These are phyloP conservation scores for Fusarium veterinarium DNA, from an alignment of 2,329 filamentous ascomycete genomes.

Conservation along the genomic window DNA sequence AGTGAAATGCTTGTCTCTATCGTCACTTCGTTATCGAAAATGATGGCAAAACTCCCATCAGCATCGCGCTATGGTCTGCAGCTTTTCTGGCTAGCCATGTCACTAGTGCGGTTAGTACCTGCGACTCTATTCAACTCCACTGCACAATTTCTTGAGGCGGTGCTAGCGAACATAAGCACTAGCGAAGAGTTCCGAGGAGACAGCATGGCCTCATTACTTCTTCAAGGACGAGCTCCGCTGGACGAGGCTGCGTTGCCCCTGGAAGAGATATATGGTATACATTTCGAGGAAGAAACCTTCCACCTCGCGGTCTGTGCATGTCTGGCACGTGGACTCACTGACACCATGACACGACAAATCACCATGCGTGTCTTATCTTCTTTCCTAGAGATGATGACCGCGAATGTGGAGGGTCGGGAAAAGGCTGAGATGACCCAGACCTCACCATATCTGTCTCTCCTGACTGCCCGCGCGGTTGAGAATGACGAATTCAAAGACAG, in stretches of 20 bases:
- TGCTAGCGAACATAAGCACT: slow-evolving; percentile 72
- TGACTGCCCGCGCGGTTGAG: slow-evolving; percentile 66
- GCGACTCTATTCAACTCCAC: slow-evolving; percentile 73
- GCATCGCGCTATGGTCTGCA: slow-evolving; percentile 76
- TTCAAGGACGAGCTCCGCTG: slow-evolving; percentile 70
- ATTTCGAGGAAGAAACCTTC: slow-evolving; percentile 73
- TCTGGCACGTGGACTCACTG: slow-evolving; percentile 71
- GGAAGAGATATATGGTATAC: slow-evolving; percentile 74
- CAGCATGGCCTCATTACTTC: slow-evolving; percentile 68
- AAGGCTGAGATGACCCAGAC: slow-evolving; percentile 39
- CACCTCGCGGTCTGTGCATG: slow-evolving; percentile 75
- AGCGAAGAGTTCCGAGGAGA: slow-evolving; percentile 69
- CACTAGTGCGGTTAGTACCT: slow-evolving; percentile 72
- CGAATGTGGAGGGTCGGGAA: slow-evolving; percentile 30
- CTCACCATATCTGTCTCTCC: slow-evolving; percentile 70
- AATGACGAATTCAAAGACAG: slow-evolving; percentile 71
- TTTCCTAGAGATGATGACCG: slow-evolving; percentile 60
- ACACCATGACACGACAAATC: slow-evolving; percentile 68
- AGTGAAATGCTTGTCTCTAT: slow-evolving; percentile 77
- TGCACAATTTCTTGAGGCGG: slow-evolving; percentile 72
- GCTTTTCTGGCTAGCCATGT: slow-evolving; percentile 77
- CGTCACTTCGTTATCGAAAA: slow-evolving; percentile 74
- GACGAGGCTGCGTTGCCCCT: slow-evolving; percentile 71
- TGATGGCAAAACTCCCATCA: slow-evolving; percentile 76
- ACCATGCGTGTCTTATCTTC: slow-evolving; percentile 71